Percentiles rank a stretch among this genome's conserved stretches.
Conservation (phyloP, 2,329 filamentous ascomycete genomes). For the Alternaria postmessia region DNA sequence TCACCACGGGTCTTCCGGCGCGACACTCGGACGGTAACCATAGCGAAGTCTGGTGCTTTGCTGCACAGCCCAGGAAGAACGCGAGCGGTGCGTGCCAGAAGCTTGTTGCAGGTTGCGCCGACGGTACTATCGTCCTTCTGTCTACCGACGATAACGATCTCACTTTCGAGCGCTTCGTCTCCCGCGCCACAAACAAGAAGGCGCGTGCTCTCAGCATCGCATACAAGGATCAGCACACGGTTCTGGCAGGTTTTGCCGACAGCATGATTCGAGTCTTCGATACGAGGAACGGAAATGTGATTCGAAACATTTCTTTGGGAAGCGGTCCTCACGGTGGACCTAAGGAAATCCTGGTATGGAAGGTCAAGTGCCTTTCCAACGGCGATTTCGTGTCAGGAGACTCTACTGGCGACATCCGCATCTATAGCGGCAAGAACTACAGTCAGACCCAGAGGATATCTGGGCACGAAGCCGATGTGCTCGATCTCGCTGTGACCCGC, state of each 20-base stretch:
- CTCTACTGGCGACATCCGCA: constrained; percentile 89
- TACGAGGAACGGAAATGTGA: constrained; percentile 75
- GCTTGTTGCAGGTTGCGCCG: constrained; percentile 87
- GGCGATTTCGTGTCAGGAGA: constrained; percentile 95
- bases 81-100: constrained; percentile 56
- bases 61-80: constrained; percentile 74
- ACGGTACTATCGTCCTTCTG: constrained; percentile 87
- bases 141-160: constrained; percentile 86
- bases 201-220: constrained; percentile 89
- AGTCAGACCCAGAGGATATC: constrained; percentile 86
- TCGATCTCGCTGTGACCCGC: constrained; percentile 82
- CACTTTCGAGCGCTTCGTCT: constrained; percentile 77
- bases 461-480: constrained; percentile 86
- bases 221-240: constrained; percentile 83
- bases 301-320: constrained; percentile 86
- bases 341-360: constrained; percentile 91
- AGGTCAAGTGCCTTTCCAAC: constrained; percentile 84
- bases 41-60: constrained; percentile 96
- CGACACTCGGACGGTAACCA: constrained; percentile 90
- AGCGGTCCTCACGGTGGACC: constrained; percentile 77
- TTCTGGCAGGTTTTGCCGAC: constrained; percentile 94
- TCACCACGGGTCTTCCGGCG: constrained; percentile 78
- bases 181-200: constrained; percentile 81
- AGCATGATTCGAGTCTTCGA: constrained; percentile 94
- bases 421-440: constrained; percentile 94